These are phyloP conservation scores for Trichocomaceae sp. DNA, from an alignment of 2,329 filamentous ascomycete species.

Conservation along the genomic window DNA sequence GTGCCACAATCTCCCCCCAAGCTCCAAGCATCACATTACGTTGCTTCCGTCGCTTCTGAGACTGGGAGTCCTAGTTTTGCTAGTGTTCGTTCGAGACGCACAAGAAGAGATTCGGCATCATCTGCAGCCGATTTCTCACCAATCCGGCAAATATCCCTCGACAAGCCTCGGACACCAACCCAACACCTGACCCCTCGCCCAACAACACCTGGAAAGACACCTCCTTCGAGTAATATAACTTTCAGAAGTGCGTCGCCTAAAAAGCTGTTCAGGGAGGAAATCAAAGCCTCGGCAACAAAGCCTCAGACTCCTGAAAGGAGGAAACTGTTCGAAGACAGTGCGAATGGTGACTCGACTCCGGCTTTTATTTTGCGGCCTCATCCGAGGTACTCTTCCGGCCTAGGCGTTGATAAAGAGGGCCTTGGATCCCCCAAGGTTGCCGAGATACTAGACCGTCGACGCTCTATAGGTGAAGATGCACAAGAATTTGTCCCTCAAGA, in stretches of 20 bases:
- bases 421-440: conserved; percentile 70
- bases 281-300: conserved; percentile 33
- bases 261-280: conserved; percentile 40
- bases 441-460: conserved; percentile 63
- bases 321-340: conserved; percentile 51
- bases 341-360: conserved; percentile 53
- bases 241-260: conserved; percentile 46
- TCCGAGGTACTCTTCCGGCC: conserved; percentile 54
- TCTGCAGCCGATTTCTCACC: conserved; percentile 41
- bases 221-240: conserved; percentile 42
- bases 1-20: conserved; percentile 27
- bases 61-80: conserved; percentile 52
- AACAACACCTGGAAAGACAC: conserved; percentile 46
- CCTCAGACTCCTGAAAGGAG: conserved; percentile 29
- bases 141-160: conserved; percentile 35
- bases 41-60: conserved; percentile 40
- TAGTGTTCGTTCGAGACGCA: conserved; percentile 43
- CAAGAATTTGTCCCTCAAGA: conserved; percentile 55
- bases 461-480: conserved; percentile 63
- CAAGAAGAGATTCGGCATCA: conserved; percentile 42
- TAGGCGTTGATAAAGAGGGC: conserved; percentile 63
- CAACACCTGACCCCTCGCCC: conserved; percentile 43
- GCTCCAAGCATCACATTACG: conserved; percentile 25
- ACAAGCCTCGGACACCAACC: conserved; percentile 32
- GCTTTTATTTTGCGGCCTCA: conserved; percentile 59